Percentiles rank a stretch among this genome's conserved stretches.
These are phyloP conservation scores for Nicotiana undulata DNA, from an alignment of 257 asterid genomes.

Conservation along the genomic window DNA sequence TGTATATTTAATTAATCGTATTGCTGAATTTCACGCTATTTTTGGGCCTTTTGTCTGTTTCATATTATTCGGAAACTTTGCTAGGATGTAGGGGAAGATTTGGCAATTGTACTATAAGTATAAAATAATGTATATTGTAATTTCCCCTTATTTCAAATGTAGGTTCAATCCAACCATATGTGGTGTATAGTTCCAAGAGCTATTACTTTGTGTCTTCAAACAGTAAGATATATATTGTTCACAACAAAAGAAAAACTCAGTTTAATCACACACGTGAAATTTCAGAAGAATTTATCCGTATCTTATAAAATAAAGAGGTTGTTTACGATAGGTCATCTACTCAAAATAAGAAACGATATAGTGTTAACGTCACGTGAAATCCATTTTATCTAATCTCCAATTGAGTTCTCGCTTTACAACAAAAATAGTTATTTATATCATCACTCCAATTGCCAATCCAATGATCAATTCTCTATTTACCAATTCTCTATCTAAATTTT, in stretches of 20 bases:
- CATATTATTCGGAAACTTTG: background rate
- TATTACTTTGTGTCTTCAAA: background rate
- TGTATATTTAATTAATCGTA: background rate
- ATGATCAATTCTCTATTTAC: no score
- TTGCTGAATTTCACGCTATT: constrained; percentile 22
- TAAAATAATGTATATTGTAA: background rate
- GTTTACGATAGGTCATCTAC: no score
- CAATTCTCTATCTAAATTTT: no score
- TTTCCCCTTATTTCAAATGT: background rate
- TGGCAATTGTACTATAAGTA: background rate
- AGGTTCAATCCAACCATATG: background rate
- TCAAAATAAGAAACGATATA: no score
- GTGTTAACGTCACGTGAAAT: no score
- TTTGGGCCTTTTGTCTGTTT: background rate
- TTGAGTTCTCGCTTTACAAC: no score
- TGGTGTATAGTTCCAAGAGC: background rate
- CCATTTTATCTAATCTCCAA: no score
- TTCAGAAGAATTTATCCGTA: rapidly evolving
- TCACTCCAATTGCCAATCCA: no score
- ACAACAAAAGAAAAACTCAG: no score
- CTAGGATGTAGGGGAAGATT: background rate
- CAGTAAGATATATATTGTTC: background rate
- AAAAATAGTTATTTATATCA: no score
- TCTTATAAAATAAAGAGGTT: no score
- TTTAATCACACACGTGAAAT: no score